Base-by-base conservation (phyloP, 2,329 filamentous ascomycete genomes). In the Sporothrix inflata region DNA sequence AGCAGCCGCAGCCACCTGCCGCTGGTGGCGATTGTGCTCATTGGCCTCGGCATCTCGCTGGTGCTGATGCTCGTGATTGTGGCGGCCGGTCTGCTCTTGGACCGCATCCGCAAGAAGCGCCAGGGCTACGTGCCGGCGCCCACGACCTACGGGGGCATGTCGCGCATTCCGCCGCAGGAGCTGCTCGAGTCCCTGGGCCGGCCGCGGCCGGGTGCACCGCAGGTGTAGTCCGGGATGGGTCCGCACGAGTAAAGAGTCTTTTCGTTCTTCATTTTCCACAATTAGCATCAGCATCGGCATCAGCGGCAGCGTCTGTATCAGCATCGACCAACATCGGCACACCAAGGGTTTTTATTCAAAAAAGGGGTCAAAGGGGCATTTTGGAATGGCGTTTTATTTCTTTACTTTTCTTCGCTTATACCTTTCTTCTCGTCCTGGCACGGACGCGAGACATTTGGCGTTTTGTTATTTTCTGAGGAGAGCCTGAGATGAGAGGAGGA, bases 61-160 rank as follows among this genome's bases (percentile, higher is more conserved):
- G 92, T 85, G 38, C 83, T 95, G 73, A 93, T 93, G 77, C 91
- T 95, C 80, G 82, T 95, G 61, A 86, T 97, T 69, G 92, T 97
- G 70, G 86, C 92, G 67, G 87, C 88, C 24, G 93, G 93, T 75
- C 88, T 97, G 74, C 78, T 92, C 60, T 85, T 94, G 72, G 93
- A 96, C 82, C 89, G 92, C 74, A 85, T 91, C 74, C 89, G 93
- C 77, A 91, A 94, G 82, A 91, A 88, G 83, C 88, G 89, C 66
- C 92, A 95, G 79, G 93, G 94, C 67, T 97, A 97, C 70, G 84
- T 90, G 16, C 92, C 91, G n/a, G 92, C 93, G 47, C 90, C 91
- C 4, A 88, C 85, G 47, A 88, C 88, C 84, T 88, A 86, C 75
- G 89, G 90, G 77, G 84, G 87, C 53, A 85, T 90, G 75, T 83